These are phyloP conservation scores for Verticillium albo-atrum DNA, from an alignment of 2,329 filamentous ascomycete species.

Conservation along the genomic window DNA sequence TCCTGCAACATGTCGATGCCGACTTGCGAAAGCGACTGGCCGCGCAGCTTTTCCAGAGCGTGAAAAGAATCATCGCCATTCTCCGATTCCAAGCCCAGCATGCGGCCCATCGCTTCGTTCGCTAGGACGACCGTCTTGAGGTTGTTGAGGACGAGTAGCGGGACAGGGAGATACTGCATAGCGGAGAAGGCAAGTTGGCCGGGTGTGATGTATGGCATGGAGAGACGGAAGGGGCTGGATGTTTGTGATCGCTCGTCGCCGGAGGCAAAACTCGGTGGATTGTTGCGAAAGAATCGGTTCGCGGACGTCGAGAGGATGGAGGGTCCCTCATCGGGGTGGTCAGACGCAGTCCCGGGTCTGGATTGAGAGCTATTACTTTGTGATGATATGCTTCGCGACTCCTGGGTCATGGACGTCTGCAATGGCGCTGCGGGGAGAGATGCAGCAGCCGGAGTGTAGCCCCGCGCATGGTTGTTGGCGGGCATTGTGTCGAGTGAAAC, in stretches of 20 bases:
- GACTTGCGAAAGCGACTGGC: constrained; percentile 63
- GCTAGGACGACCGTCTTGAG: constrained; percentile 67
- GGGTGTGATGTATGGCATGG: constrained; percentile 43
- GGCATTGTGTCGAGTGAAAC: not conserved
- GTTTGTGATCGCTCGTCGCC: constrained; percentile 24
- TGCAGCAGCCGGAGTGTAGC: not conserved
- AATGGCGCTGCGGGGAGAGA: not conserved
- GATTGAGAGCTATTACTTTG: not conserved
- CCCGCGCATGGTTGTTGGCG: not conserved
- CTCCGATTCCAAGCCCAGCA: constrained; percentile 55
- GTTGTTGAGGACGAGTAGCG: constrained; percentile 63
- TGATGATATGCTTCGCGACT: not conserved
- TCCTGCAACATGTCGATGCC: constrained; percentile 71
- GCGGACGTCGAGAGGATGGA: constrained; percentile 9
- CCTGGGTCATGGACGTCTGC: not conserved
- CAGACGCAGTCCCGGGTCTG: not conserved
- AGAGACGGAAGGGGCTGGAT: constrained; percentile 28
- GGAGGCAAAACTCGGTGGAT: constrained; percentile 5
- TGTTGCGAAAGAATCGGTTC: constrained; percentile 30
- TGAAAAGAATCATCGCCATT: constrained; percentile 32
- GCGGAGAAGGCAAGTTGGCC: constrained; percentile 60
- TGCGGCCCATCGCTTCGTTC: constrained; percentile 69
- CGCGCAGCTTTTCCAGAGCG: constrained; percentile 56
- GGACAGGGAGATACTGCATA: constrained; percentile 70
- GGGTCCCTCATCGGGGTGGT: not conserved